Base-by-base conservation (phyloP, 768 basidiomycete genomes). In the Xerocomus spinulosus region DNA sequence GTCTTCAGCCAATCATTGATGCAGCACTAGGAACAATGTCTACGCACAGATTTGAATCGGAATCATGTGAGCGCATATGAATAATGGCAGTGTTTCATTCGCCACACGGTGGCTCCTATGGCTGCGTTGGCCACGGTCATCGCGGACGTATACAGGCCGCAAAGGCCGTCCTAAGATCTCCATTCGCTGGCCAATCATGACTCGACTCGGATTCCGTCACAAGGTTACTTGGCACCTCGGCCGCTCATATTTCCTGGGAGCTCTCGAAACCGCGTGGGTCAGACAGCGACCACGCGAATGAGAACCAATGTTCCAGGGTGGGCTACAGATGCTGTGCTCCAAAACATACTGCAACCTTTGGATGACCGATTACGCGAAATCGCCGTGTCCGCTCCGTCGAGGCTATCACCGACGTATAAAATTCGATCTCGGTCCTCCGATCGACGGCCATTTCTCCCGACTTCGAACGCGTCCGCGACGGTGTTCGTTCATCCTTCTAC, bases 401-500 rank as follows among this genome's bases (percentile, higher is more conserved):
- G 49, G 44, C 42, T 45, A 46, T 43, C 46, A 34, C 52, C 50
- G 40, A 61, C 49, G 55, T 61, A 68, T 68, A 66, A 66, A 64
- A 66, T 61, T 53, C 41, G 42, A 52, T 39, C 20, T 36, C 6
- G 1, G 32, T 32, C 48, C 23, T 44, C 49, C 54, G 60, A 54
- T 51, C 50, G 52, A 52, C 46, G 42, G 28, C 43, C 50, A 42
- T 50, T 46, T 45, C 51, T 49, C 52, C 50, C 45, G 51, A 44
- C 52, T 49, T 42, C 53, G 49, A 52, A 59, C 41, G 42, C 52
- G 48, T 54, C 57, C 52, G 54, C 32, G 42, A 59, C 56, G 61
- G 60, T 57, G 46, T 53, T 57, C 56, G 40, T 35, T 46, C 37
- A 26, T 47, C 38, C 49, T 51, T 54, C 55, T 44, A 25, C 50